Base-by-base conservation (phyloP, 805 yeast species). In the Saccharomyces paradoxus region DNA sequence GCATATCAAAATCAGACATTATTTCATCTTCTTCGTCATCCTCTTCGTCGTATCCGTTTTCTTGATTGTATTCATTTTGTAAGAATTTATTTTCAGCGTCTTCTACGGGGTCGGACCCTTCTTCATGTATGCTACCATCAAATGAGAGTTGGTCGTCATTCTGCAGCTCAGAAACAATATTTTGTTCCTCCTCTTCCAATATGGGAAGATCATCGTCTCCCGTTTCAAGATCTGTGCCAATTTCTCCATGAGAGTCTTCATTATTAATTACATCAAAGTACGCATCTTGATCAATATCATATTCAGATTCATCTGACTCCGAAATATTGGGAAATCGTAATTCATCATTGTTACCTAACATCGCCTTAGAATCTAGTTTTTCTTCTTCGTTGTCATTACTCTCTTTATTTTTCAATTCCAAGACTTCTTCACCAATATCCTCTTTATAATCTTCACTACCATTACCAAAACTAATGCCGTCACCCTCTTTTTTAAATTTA, bases 391-490 rank as follows among this genome's bases (percentile, higher is more conserved):
- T 58, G 2, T 53, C 60, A 24, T 56, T 53, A 7, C 56, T 56
- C 14, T 59, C 63, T 37, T 58, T 58, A 12, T 37, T 37, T 37
- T 37, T 37, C 24, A 37, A 37, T 1, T 37, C 44, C 22, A 37
- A n/a, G 17, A 56, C 63, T 46, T 62, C 62, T 14, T 66, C 65
- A 22, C 64, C 61, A 14, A 55, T 51, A 49, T 64, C 60, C 56
- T 63, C 55, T 27, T 60, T 86, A 83, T 57, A 75, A 73, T 48
- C 58, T 32, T 57, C 55, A 37, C 56, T 56, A 4, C 46, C 62
- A 31, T 54, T 56, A n/a, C 57, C 59, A 83, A 74, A 63, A 81
- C 80, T 47, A 26, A 60, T 58, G 10, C 64, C 65, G 28, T 58
- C 64, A 17, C 60, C 72, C 32, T 64, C 64, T 41, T 58, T 66